A percentile compares a stretch with the other conserved stretches of the same genome.
Evolutionary conservation across 768 basidiomycete genomes (phyloP).

Genomic region (Pholiota microspora): DNA sequence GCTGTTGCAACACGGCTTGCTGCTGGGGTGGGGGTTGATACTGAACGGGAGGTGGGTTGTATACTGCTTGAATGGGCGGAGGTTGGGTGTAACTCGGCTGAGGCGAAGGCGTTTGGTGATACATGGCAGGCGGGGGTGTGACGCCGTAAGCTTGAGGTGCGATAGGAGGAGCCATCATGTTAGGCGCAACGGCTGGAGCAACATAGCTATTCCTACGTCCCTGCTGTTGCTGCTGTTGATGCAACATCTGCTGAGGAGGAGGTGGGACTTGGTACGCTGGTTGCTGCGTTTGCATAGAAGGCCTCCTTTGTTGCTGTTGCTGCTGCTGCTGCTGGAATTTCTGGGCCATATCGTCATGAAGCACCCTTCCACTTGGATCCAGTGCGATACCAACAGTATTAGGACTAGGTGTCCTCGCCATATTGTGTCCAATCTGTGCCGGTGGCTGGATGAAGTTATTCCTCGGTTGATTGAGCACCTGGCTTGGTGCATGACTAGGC

Average conservation of each 20-base stretch:
- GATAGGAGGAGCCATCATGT: slow-evolving; percentile 30
- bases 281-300: slow-evolving; percentile 27
- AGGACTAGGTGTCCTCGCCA: slow-evolving; percentile 64
- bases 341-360: slow-evolving; percentile 77
- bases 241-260: slow-evolving; percentile 25
- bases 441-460: slow-evolving; percentile 42
- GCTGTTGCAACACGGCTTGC: slow-evolving; percentile 16
- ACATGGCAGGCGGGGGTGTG: slow-evolving; percentile 36
- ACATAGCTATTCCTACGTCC: slow-evolving; percentile 34
- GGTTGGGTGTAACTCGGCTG: slow-evolving; percentile 33
- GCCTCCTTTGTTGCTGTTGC: slow-evolving; percentile 26
- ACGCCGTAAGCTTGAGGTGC: slow-evolving; percentile 34
- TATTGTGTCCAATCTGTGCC: slow-evolving; percentile 23
- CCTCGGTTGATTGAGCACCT: slow-evolving; percentile 21
- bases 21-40: slow-evolving; percentile 19
- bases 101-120: slow-evolving; percentile 32
- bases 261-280: slow-evolving; percentile 27
- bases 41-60: slow-evolving; percentile 20
- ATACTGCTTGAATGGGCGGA: slow-evolving; percentile 27
- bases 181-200: slow-evolving; percentile 17
- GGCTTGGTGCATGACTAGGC: slow-evolving; percentile 28
- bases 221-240: slow-evolving; percentile 22
- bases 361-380: slow-evolving; percentile 76
- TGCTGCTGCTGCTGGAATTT: slow-evolving; percentile 44
- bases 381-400: slow-evolving; percentile 82